Percentiles rank a stretch among this genome's conserved stretches.
These are phyloP conservation scores for Pythium plurisporium DNA, from an alignment of 352 stramenopile species.

Conservation along the genomic window DNA sequence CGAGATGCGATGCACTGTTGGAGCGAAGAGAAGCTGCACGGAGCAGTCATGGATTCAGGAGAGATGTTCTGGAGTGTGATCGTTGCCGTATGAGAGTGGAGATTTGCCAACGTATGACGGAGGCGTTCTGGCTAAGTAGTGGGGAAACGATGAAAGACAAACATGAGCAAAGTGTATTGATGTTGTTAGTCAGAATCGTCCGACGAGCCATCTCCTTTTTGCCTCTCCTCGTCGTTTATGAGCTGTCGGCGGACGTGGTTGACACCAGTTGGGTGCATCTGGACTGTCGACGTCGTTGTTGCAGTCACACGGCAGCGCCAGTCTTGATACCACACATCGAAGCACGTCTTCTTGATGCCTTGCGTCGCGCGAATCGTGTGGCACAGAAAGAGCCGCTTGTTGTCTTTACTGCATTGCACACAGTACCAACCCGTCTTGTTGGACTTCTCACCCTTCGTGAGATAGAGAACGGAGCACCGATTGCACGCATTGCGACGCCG, in stretches of 20 bases:
- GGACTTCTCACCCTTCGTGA: not conserved
- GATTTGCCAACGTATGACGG: too few relatives aligned
- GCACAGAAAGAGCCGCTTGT: constrained; percentile 4
- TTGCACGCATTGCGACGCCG: constrained; percentile 4
- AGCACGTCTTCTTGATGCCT: constrained; percentile 4
- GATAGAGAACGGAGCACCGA: not conserved
- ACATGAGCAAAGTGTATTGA: too few relatives aligned
- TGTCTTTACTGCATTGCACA: constrained; percentile 1
- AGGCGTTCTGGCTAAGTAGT: too few relatives aligned
- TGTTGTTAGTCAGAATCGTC: not conserved
- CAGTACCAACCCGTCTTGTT: constrained; percentile 7
- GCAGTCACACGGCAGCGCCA: not conserved
- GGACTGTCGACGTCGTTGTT: not conserved
- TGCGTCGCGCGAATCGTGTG: not conserved
- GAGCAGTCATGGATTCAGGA: too few relatives aligned
- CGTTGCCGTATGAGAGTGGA: too few relatives aligned
- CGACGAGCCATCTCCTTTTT: not conserved
- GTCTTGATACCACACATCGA: constrained; percentile 10
- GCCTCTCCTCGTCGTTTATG: not conserved
- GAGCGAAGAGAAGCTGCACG: too few relatives aligned
- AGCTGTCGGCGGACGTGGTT: too few relatives aligned
- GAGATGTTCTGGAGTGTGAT: too few relatives aligned
- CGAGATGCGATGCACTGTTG: too few relatives aligned
- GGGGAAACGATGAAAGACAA: too few relatives aligned
- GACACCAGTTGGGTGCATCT: not conserved